These are phyloP conservation scores for Neonectria magnoliae DNA, from an alignment of 2,329 filamentous ascomycete genomes.

Conservation along the genomic window DNA sequence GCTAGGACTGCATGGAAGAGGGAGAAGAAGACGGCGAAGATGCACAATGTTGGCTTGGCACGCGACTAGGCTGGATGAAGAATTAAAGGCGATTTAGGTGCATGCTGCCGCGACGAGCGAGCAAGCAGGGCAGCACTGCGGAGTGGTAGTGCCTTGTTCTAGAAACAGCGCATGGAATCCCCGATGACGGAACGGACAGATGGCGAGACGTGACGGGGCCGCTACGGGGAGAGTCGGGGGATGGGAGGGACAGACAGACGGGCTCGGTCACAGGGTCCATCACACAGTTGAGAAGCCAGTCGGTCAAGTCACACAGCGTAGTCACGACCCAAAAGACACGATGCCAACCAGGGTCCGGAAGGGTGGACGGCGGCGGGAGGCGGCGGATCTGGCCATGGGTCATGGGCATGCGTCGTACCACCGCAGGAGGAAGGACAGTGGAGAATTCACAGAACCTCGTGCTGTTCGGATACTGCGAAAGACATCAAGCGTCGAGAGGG, in stretches of 20 bases:
- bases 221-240: slow-evolving; percentile 22
- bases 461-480: too few species aligned
- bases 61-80: not conserved
- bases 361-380: not conserved
- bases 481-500: too few species aligned
- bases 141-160: not conserved
- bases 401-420: slow-evolving; percentile 5
- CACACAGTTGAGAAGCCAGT: not conserved
- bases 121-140: not conserved
- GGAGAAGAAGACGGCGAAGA: not conserved
- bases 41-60: slow-evolving; percentile 1
- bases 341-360: not conserved
- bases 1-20: not conserved
- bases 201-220: not conserved
- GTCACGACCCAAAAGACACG: not conserved
- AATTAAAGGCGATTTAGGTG: not conserved
- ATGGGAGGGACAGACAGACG: not conserved
- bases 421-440: not conserved
- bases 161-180: slow-evolving; percentile 13
- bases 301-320: too few species aligned
- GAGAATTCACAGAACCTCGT: too few species aligned
- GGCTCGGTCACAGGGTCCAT: not conserved
- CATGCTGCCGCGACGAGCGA: not conserved
- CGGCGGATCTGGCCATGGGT: slow-evolving; percentile 6
- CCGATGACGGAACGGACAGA: not conserved